phyloP scores from a whole-genome alignment of 306 rosid species.

The Lablab purpureus region DNA sequence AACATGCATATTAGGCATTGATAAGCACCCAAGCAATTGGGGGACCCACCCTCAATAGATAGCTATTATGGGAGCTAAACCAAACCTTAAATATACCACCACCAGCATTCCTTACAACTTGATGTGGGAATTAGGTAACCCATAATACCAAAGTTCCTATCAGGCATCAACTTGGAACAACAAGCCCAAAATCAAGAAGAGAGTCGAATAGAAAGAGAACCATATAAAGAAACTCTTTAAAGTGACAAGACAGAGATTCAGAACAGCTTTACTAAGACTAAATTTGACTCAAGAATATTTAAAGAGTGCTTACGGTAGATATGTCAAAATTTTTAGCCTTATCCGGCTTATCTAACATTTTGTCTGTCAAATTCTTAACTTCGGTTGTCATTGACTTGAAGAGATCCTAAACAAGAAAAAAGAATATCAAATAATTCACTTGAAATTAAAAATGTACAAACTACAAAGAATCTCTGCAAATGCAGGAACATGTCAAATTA shows the following conservation, averaged over 20 bases:
- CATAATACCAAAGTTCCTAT: too few relatives aligned
- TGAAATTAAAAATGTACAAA: constrained; percentile 34
- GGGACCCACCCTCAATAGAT: too few relatives aligned
- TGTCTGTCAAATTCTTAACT: constrained; percentile 51
- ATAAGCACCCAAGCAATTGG: background rate
- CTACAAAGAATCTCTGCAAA: constrained; percentile 1
- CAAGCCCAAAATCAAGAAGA: constrained; percentile 16
- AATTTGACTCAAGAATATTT: constrained; percentile 32
- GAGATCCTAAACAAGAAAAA: constrained; percentile 69
- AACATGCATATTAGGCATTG: background rate
- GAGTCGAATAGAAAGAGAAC: constrained; percentile 10
- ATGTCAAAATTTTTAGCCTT: constrained; percentile 72
- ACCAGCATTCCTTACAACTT: too few relatives aligned
- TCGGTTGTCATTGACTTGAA: constrained; percentile 82
- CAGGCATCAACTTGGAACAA: constrained; percentile 13
- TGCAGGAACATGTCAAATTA: constrained; percentile 21
- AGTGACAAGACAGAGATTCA: constrained; percentile 1
- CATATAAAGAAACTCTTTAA: constrained; percentile 25
- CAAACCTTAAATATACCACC: too few relatives aligned
- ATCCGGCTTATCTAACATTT: constrained; percentile 59
- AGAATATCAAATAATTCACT: constrained; percentile 16
- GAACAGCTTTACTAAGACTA: constrained; percentile 10
- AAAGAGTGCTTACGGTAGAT: constrained; percentile 54
- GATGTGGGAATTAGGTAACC: too few relatives aligned
- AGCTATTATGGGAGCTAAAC: too few relatives aligned